Conservation (phyloP, 2,329 filamentous ascomycete genomes). For the Lecanicillium sp. region DNA sequence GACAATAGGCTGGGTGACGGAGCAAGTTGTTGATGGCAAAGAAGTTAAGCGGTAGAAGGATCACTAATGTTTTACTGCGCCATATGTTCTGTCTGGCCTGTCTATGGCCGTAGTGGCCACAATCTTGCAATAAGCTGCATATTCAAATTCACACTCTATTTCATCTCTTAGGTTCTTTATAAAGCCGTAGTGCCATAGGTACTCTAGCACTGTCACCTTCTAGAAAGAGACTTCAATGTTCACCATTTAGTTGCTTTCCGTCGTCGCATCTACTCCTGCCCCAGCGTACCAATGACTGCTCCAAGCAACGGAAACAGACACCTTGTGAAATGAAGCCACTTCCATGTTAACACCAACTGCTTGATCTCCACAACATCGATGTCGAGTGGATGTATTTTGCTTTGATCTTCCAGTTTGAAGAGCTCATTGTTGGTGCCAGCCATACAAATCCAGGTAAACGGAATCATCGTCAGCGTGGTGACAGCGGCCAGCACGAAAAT, state of each 20-base stretch:
- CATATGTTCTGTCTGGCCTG: too few species aligned
- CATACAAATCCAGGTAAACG: neutral
- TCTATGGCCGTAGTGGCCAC: too few species aligned
- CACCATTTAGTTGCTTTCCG: too few species aligned
- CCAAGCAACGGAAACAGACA: constrained; percentile 14
- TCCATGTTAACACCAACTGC: neutral
- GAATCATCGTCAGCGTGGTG: neutral
- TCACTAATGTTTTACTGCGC: too few species aligned
- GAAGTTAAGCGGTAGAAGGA: constrained; percentile 13
- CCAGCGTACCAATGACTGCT: too few species aligned
- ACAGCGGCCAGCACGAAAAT: neutral
- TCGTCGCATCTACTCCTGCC: too few species aligned
- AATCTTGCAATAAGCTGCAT: too few species aligned
- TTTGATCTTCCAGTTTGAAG: neutral
- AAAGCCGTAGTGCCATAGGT: too few species aligned
- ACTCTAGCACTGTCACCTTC: too few species aligned
- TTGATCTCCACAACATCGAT: neutral
- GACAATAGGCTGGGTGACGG: constrained; percentile 38
- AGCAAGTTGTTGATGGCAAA: constrained; percentile 30
- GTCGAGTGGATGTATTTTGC: neutral
- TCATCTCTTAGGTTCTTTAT: too few species aligned
- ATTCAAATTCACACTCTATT: too few species aligned
- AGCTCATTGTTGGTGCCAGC: neutral
- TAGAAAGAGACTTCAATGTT: too few species aligned
- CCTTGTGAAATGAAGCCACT: neutral